Evolutionary conservation across 257 asterid genomes (phyloP), one percentile per base, ranked within the genome.

Genomic region (Petrea volubilis): DNA sequence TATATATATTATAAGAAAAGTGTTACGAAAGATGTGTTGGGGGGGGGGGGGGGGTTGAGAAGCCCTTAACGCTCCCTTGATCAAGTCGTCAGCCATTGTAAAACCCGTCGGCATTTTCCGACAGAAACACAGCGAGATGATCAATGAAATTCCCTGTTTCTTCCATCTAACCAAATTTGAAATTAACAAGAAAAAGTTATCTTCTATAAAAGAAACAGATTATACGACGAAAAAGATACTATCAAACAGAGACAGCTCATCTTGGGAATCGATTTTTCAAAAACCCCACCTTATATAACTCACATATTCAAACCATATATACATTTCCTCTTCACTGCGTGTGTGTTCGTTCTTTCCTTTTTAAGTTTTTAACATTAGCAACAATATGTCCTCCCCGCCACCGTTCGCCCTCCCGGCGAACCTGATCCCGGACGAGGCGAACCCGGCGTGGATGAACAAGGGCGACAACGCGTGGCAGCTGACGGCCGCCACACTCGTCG

Each of bases 381-480:
- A 64, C 9, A 60, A 60, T 44, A 67, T 70, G 68, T 49, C 24
- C 51, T 17, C 80, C 1, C 33, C 68, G 21, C 55, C 63, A 4
- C 0, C 12, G 1, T 68, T 73, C 27, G n/a, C 69, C 20, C 75
- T 84, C 56, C 94, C 90, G 2, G 0, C 72, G 2, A 84, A 84
- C 60, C 50, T 86, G 33, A 1, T 0, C 0, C 67, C 83, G 0
- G 79, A 74, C 33, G 68, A 31, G 0, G 83, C 86, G 11, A 77
- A 80, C 40, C 96, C 92, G 0, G 23, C 44, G 0, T 88, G 92
- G 92, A 65, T 86, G 87, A 86, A 64, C 89, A 88, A 84, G 64
- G 92, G 83, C 0, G 92, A 88, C 79, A 88, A 88, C 55, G 90
- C 92, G 28, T 84, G 96, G 92, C 96, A 88, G 59, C 86, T 88